These are phyloP conservation scores for Penicillium verhagenii DNA, from an alignment of 495 filamentous ascomycete species.

Conservation along the genomic window DNA sequence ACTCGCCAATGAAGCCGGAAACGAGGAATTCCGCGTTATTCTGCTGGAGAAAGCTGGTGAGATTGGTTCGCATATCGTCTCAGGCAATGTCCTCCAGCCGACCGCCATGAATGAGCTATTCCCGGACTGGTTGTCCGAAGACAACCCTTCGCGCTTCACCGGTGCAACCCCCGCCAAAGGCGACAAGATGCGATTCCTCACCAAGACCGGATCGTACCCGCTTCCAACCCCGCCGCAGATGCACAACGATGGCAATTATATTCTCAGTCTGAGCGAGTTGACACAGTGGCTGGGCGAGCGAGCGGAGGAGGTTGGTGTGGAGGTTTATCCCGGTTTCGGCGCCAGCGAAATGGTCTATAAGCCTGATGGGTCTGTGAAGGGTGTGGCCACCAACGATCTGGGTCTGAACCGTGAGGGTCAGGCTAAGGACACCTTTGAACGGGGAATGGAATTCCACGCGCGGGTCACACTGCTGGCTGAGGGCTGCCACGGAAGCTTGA, in stretches of 20 bases:
- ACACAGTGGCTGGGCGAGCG: conserved; percentile 93
- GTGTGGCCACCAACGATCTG: conserved; percentile 94
- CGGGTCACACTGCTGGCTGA: conserved; percentile 91
- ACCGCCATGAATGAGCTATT: conserved; percentile 85
- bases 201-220: conserved; percentile 72
- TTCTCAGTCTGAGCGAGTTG: conserved; percentile 90
- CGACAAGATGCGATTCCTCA: conserved; percentile 93
- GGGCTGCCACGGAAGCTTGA: conserved; percentile 94
- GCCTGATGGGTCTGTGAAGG: conserved; percentile 81
- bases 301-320: conserved; percentile 96
- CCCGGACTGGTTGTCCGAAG: conserved; percentile 87
- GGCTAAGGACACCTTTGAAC: conserved; percentile 87
- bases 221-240: conserved; percentile 93
- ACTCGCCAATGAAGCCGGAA: conserved; percentile 90
- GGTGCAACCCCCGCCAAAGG: conserved; percentile 75
- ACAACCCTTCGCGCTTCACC: conserved; percentile 82
- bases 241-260: conserved; percentile 98
- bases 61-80: conserved; percentile 91
- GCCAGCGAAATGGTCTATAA: conserved; percentile 90
- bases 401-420: conserved; percentile 78
- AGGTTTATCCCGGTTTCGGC: conserved; percentile 94
- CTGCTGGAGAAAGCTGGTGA: conserved; percentile 95
- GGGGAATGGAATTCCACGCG: conserved; percentile 98
- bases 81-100: conserved; percentile 93
- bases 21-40: conserved; percentile 92